Conservation (phyloP, 306 rosid species). For the Fragaria ananassa region DNA sequence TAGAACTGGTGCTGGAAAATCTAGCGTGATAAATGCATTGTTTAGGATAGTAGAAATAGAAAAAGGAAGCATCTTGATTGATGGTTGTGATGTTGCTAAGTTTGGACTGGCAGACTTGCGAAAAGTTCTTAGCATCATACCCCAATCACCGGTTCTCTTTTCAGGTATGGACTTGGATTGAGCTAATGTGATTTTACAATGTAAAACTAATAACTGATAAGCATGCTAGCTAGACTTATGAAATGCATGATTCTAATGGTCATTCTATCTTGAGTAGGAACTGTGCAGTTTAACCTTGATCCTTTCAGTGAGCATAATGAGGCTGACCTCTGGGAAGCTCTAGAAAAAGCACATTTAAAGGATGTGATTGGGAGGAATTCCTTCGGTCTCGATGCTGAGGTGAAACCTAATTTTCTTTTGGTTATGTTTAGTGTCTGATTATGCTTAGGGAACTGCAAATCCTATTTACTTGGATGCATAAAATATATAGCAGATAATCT, state of each 20-base stretch:
- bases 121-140: slow-evolving; percentile 78
- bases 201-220: background rate
- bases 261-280: slow-evolving; percentile 42
- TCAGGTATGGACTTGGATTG: slow-evolving; percentile 50
- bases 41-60: slow-evolving; percentile 78
- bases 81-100: slow-evolving; percentile 61
- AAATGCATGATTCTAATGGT: slow-evolving; percentile 10
- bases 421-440: background rate
- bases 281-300: slow-evolving; percentile 80
- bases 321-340: slow-evolving; percentile 84
- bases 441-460: background rate
- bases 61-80: slow-evolving; percentile 67
- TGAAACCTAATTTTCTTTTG: slow-evolving; percentile 13
- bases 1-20: slow-evolving; percentile 95
- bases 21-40: slow-evolving; percentile 88
- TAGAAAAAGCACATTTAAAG: slow-evolving; percentile 80
- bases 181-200: background rate
- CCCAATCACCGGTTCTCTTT: slow-evolving; percentile 85
- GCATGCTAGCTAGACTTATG: background rate
- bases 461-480: background rate
- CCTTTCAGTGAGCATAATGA: slow-evolving; percentile 78
- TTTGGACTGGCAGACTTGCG: slow-evolving; percentile 73
- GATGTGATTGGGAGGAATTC: slow-evolving; percentile 62
- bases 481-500: background rate
- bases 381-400: slow-evolving; percentile 84